These are phyloP conservation scores for Ophiocordyceps camponoti-rufipedis DNA, from an alignment of 2,329 filamentous ascomycete genomes.

Conservation along the genomic window DNA sequence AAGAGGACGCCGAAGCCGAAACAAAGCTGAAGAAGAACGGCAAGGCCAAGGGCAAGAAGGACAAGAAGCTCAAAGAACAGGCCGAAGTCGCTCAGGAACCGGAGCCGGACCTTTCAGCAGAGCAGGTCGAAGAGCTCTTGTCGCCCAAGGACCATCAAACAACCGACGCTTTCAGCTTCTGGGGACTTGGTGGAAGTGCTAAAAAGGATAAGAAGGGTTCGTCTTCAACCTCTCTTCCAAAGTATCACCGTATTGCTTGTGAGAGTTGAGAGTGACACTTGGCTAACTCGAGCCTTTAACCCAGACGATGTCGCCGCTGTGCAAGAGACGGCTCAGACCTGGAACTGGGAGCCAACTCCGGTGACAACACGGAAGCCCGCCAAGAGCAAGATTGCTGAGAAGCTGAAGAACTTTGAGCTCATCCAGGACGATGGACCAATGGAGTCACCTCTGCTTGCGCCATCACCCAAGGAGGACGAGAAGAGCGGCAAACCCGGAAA, in stretches of 20 bases:
- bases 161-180: slow-evolving; percentile 35
- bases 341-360: slow-evolving; percentile 22
- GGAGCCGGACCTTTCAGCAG: slow-evolving; percentile 14
- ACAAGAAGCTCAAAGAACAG: slow-evolving; percentile 7
- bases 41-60: slow-evolving; percentile 5
- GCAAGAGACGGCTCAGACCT: slow-evolving; percentile 22
- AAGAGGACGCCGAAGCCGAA: slow-evolving; percentile 8
- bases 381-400: slow-evolving; percentile 35
- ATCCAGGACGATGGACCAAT: slow-evolving; percentile 15
- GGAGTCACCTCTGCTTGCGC: slow-evolving; percentile 20
- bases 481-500: slow-evolving; percentile 15
- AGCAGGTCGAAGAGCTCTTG: slow-evolving; percentile 25
- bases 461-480: slow-evolving; percentile 7
- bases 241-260: background rate
- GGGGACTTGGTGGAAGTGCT: slow-evolving; percentile 23
- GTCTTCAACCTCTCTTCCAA: slow-evolving; percentile 6
- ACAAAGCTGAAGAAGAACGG: background rate
- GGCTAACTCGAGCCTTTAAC: slow-evolving; percentile 3
- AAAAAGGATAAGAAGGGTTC: slow-evolving; percentile 26
- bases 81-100: background rate
- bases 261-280: background rate
- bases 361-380: slow-evolving; percentile 25
- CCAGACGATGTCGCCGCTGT: slow-evolving; percentile 23
- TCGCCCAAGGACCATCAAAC: slow-evolving; percentile 13
- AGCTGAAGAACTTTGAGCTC: slow-evolving; percentile 36